Conservation (phyloP, 257 asterid species). For the Coffea canephora region DNA sequence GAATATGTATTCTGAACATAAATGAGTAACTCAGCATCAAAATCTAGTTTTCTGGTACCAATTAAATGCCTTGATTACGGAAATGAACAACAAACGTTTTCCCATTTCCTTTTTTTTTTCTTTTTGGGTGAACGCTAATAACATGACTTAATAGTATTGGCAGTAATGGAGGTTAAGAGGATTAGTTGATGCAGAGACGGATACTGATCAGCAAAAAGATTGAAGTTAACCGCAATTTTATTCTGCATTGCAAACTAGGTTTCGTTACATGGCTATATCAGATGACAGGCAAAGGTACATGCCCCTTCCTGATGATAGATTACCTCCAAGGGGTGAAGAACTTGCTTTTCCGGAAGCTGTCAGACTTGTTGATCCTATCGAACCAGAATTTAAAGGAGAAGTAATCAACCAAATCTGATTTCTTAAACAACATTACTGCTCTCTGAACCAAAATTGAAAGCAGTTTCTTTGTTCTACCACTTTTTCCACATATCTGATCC, state of each 20-base stretch:
- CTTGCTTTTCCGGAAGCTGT: constrained; percentile 86
- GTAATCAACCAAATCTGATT: constrained; percentile 21
- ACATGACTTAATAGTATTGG: too few relatives aligned
- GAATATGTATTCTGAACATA: neutral
- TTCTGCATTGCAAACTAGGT: constrained; percentile 26
- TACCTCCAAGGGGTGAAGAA: constrained; percentile 52
- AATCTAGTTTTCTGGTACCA: too few relatives aligned
- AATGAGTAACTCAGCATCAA: too few relatives aligned
- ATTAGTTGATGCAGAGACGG: too few relatives aligned
- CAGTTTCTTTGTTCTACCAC: neutral
- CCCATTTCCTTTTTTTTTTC: too few relatives aligned
- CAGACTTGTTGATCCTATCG: constrained; percentile 63
- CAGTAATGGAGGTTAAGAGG: too few relatives aligned
- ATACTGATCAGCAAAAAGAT: too few relatives aligned
- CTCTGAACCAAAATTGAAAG: neutral
- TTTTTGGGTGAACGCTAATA: too few relatives aligned
- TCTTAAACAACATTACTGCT: neutral
- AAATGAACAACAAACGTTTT: neutral
- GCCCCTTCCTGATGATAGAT: constrained; percentile 83
- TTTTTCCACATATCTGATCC: neutral
- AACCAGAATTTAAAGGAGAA: constrained; percentile 72
- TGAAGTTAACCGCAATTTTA: too few relatives aligned
- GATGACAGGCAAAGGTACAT: constrained; percentile 60
- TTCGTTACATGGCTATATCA: constrained; percentile 73
- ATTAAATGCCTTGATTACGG: neutral